These are phyloP conservation scores for Blastobotrys americana DNA, from an alignment of 805 yeast species.

Conservation along the genomic window DNA sequence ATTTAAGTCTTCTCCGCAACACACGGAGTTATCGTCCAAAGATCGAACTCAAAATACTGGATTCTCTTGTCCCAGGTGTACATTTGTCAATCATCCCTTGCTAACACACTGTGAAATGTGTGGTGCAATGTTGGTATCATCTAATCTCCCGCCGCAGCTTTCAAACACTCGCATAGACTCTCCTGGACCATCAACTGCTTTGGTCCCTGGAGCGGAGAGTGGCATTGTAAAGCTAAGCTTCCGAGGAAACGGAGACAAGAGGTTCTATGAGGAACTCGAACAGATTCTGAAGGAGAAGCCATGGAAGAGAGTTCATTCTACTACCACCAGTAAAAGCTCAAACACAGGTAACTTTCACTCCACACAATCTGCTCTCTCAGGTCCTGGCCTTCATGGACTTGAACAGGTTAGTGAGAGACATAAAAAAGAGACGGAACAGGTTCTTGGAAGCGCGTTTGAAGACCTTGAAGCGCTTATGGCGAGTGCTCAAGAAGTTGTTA, in stretches of 20 bases:
- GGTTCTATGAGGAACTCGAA: slow-evolving; percentile 43
- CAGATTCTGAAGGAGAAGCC: slow-evolving; percentile 40
- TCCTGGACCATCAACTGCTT: slow-evolving; percentile 16
- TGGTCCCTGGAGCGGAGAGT: slow-evolving; percentile 7
- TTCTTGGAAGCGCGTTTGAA: slow-evolving; percentile 61
- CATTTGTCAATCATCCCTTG: slow-evolving; percentile 78
- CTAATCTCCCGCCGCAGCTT: slow-evolving; percentile 22
- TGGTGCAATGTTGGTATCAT: slow-evolving; percentile 47
- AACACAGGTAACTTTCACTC: no score
- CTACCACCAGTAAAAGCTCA: no score
- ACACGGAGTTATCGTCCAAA: no score
- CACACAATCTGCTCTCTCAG: not conserved
- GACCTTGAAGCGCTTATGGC: slow-evolving; percentile 72
- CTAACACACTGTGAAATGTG: slow-evolving; percentile 80
- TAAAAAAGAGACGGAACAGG: slow-evolving; percentile 49
- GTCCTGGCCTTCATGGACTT: slow-evolving; percentile 61
- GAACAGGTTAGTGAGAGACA: slow-evolving; percentile 50
- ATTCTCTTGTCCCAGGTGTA: slow-evolving; percentile 48
- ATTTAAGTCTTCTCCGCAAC: not conserved
- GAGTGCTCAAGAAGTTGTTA: slow-evolving; percentile 67
- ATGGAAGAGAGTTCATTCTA: slow-evolving; percentile 36
- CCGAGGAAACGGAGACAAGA: slow-evolving; percentile 57
- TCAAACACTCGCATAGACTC: slow-evolving; percentile 17
- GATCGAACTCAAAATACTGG: no score
- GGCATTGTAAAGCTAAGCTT: slow-evolving; percentile 58